A percentile compares a stretch with the other conserved stretches of the same genome.
phyloP scores from a whole-genome alignment of 108 stramenopile genomes.

The Cyclotella kingstonii region DNA sequence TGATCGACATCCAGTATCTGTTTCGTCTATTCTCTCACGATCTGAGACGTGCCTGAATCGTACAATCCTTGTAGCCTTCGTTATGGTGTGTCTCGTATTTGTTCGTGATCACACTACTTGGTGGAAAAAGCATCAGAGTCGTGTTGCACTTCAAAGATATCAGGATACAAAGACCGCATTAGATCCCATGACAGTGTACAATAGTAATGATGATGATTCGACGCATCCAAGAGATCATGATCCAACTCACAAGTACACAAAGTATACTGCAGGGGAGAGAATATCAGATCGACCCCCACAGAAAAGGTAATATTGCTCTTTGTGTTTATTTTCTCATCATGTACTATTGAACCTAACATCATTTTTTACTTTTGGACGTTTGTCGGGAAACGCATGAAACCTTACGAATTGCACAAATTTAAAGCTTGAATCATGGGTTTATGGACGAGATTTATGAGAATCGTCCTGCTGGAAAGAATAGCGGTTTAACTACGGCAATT shows the following conservation, averaged over 20 bases:
- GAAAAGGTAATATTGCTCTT: conserved; percentile 12
- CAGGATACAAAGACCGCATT: neutral
- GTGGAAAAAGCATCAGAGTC: conserved; percentile 23
- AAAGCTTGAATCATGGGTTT: conserved; percentile 30
- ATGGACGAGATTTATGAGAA: conserved; percentile 36
- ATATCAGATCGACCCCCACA: conserved; percentile 23
- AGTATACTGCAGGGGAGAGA: conserved; percentile 18
- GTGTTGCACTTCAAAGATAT: conserved; percentile 11
- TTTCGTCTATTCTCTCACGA: conserved; percentile 1
- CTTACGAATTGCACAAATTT: neutral
- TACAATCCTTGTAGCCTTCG: conserved; percentile 11
- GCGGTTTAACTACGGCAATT: conserved; percentile 8
- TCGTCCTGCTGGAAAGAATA: conserved; percentile 28
- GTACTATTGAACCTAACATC: neutral
- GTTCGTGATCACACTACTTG: conserved; percentile 24
- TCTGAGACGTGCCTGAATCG: conserved; percentile 29
- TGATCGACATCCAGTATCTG: neutral
- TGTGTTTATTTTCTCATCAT: neutral
- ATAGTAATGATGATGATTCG: conserved; percentile 36
- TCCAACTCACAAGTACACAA: conserved; percentile 17
- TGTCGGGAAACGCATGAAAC: too few species aligned
- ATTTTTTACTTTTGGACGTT: neutral
- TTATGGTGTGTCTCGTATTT: conserved; percentile 9
- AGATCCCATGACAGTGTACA: conserved; percentile 35
- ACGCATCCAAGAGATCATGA: conserved; percentile 33